Percentiles rank a stretch among this genome's conserved stretches.
phyloP scores from a whole-genome alignment of 345 rosid species.

The Orychophragmus violaceus region DNA sequence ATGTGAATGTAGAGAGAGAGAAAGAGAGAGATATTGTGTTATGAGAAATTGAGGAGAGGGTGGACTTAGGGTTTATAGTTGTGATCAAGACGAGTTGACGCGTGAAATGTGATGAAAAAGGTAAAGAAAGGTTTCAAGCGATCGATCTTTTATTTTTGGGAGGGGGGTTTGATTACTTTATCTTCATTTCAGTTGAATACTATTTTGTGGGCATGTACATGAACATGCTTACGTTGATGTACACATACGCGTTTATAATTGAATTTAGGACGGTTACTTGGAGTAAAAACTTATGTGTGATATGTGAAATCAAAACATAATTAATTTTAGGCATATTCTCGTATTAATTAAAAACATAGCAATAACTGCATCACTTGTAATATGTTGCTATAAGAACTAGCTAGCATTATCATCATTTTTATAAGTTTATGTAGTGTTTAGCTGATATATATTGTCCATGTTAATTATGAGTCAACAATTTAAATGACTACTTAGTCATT shows the following conservation, averaged over 20 bases:
- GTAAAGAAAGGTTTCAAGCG: conserved; percentile 22
- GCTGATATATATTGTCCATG: too few species aligned
- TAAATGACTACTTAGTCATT: too few species aligned
- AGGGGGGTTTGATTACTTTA: neutral
- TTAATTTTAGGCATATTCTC: neutral
- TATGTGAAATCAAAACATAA: neutral
- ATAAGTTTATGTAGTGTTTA: too few species aligned
- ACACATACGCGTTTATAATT: neutral
- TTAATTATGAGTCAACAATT: too few species aligned
- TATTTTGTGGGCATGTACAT: neutral
- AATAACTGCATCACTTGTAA: too few species aligned
- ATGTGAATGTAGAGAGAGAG: conserved; percentile 10
- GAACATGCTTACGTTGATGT: conserved; percentile 29
- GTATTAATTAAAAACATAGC: neutral
- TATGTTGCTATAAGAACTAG: too few species aligned
- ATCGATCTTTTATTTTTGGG: conserved; percentile 34
- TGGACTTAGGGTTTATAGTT: conserved; percentile 42
- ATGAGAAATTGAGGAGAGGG: conserved; percentile 22
- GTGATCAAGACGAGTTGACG: conserved; percentile 49
- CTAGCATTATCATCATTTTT: too few species aligned
- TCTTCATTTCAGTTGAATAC: neutral
- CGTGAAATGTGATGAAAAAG: conserved; percentile 40
- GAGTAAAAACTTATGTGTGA: neutral
- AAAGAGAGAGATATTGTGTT: neutral
- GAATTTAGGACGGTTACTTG: neutral